phyloP scores from a whole-genome alignment of 2,329 filamentous ascomycete genomes.

The Fusarium sp. region DNA sequence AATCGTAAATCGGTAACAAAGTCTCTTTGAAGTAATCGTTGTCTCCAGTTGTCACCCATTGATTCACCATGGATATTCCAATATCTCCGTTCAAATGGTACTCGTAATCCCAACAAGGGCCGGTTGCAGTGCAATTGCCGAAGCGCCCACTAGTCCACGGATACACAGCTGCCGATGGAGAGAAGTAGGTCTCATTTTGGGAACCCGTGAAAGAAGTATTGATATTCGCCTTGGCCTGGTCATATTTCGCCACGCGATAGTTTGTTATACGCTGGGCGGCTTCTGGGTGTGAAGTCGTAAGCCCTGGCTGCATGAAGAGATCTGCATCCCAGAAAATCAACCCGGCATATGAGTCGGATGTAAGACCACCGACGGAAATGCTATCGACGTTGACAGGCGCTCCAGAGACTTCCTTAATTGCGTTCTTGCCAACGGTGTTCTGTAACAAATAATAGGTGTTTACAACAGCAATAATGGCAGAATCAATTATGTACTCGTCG shows the following conservation, averaged over 20 bases:
- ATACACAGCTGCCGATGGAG: constrained; percentile 2
- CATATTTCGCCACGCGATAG: background rate
- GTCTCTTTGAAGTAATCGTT: constrained; percentile 6
- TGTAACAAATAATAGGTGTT: constrained; percentile 9
- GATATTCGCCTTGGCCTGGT: constrained; percentile 1
- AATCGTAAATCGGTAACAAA: background rate
- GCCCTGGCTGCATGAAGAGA: constrained; percentile 14
- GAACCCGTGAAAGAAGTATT: background rate
- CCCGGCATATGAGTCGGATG: constrained; percentile 12
- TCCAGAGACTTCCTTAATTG: background rate
- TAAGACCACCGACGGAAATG: background rate
- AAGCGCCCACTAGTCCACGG: background rate
- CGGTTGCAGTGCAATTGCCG: constrained; percentile 6
- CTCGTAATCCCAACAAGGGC: constrained; percentile 16
- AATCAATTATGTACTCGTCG: constrained; percentile 10
- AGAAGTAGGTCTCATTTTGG: constrained; percentile 7
- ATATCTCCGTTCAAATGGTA: constrained; percentile 7
- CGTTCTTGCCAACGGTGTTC: constrained; percentile 9
- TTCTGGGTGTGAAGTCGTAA: constrained; percentile 1
- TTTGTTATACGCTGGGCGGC: constrained; percentile 11
- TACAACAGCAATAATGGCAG: background rate
- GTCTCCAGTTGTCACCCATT: constrained; percentile 13
- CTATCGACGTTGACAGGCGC: constrained; percentile 8
- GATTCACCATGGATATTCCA: background rate
- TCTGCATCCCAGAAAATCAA: constrained; percentile 11